These are phyloP conservation scores for Aureobasidium sp. DNA, from an alignment of 2,329 filamentous ascomycete species.

Conservation along the genomic window DNA sequence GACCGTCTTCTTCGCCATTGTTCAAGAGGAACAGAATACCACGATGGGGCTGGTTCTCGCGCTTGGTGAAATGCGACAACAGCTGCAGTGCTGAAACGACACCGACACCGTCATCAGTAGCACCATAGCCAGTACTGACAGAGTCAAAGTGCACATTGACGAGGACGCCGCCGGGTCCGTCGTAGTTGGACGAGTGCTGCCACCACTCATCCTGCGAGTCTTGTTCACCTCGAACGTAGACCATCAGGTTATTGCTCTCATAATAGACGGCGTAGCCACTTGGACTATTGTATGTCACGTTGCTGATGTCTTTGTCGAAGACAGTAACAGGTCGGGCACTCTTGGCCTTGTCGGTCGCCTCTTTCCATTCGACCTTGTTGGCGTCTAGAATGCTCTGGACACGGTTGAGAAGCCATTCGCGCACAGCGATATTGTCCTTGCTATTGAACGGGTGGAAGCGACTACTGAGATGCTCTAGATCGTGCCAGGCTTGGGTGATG, in stretches of 20 bases:
- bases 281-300: slow-evolving; percentile 54
- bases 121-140: slow-evolving; percentile 84
- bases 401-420: slow-evolving; percentile 65
- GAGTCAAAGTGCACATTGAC: slow-evolving; percentile 95
- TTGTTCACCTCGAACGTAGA: slow-evolving; percentile 78
- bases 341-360: background rate
- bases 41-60: slow-evolving; percentile 62
- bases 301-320: slow-evolving; percentile 73
- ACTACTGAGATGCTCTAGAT: slow-evolving; percentile 67
- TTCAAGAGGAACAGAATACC: slow-evolving; percentile 84
- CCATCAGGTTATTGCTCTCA: slow-evolving; percentile 84
- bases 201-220: slow-evolving; percentile 69
- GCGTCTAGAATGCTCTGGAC: slow-evolving; percentile 61
- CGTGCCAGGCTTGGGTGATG: slow-evolving; percentile 77
- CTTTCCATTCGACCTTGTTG: slow-evolving; percentile 46
- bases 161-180: slow-evolving; percentile 64
- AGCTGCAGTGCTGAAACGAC: slow-evolving; percentile 82
- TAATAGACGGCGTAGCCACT: slow-evolving; percentile 59
- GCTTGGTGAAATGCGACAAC: slow-evolving; percentile 72
- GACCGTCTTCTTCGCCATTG: slow-evolving; percentile 89
- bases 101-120: slow-evolving; percentile 88
- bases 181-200: slow-evolving; percentile 35
- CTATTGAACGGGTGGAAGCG: slow-evolving; percentile 87
- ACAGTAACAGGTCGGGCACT: slow-evolving; percentile 43
- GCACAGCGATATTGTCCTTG: slow-evolving; percentile 70